Base-by-base conservation (phyloP, 75 land plant genomes). In the Picea sitchensis region DNA sequence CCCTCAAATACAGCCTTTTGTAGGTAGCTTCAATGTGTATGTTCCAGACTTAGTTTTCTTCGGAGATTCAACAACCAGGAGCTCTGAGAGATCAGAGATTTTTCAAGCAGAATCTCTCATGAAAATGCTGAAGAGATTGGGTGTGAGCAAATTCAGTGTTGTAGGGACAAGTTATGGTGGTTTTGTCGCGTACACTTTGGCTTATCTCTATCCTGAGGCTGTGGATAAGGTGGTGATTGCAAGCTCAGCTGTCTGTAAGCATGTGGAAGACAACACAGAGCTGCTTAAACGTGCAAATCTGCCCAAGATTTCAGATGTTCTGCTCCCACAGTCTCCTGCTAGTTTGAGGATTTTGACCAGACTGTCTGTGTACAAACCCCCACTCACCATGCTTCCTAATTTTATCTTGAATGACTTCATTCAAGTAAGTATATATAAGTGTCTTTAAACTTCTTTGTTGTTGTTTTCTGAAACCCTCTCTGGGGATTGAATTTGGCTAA, bases 131-230 rank as follows among this genome's bases (percentile, higher is more conserved):
- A 83, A 88, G 56, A 65, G 32, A 13, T 44, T 89, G 60, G 84
- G 84, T 0, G 88, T 87, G 14, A 58, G 61, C 54, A 68, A 79
- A 26, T 87, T 71, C 65, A 71, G 82, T 13, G 90, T 88, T 23
- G 81, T 86, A 38, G 98, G 98, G 36, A 91, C 92, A 26, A 95
- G 98, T 82, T 95, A 95, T 83, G 98, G 98, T 23, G 98, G 98
- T 3, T 88, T 95, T 76, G 96, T 95, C 59, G 96, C 96, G 60
- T 95, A 90, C 86, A 84, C 80, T 51, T 58, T 95, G 90, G 96
- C 91, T 56, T 58, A 65, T 51, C 63, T 83, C 75, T 84, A 78
- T 77, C 83, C 87, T 34, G 79, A 76, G 59, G 57, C 83, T 62
- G 90, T 95, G 76, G 91, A 87, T 83, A 88, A 80, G 72, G 91